Evolutionary conservation across 495 filamentous ascomycete genomes (phyloP), one percentile per base, ranked within the genome.

Genomic region (Penicillium odoratum): DNA sequence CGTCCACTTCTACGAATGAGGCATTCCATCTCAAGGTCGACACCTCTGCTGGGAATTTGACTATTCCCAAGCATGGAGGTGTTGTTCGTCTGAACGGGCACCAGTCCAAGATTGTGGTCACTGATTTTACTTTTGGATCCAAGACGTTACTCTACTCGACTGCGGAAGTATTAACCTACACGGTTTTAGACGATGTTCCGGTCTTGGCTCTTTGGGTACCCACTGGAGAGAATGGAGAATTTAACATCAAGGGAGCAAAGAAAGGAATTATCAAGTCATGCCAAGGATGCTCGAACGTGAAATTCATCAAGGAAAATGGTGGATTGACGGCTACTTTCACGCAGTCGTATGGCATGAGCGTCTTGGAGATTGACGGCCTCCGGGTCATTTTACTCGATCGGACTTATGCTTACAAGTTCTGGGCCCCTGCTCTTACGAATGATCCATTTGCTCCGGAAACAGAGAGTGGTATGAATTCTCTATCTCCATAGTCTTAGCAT

Each of bases 51-150:
- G 83, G 83, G 4, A 59, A 66, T 5, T 60, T 85, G 30, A 83
- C 71, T 10, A 69, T 83, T 30, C 78, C 75, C 5, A 61, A 63
- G 51, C 62, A 73, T 38, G 73, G 70, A 18, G 66, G 70, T 7
- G 58, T 64, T 3, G 73, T 84, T 49, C 64, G 74, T 7, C 73
- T 87, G 16, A 84, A 84, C 61, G 84, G 84, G 4, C 77, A 82
- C 25, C 79, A 84, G 52, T 78, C 82, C 10, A 86, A 87, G 69
- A 85, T 87, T 38, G 51, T 85, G 25, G 78, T 84, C 5, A 85
- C 83, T 0, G 84, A 86, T 58, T 86, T 83, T 57, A 64, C 53
- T 3, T 76, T 86, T 33, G 82, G 78, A 1, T 63, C 67, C 8
- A 64, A 78, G 44, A 82, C 64, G 13, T 63, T 87, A 8, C 70